A percentile compares a stretch with the other conserved stretches of the same genome.
phyloP scores from a whole-genome alignment of 805 yeast genomes.

The Kluyveromyces nonfermentans region DNA sequence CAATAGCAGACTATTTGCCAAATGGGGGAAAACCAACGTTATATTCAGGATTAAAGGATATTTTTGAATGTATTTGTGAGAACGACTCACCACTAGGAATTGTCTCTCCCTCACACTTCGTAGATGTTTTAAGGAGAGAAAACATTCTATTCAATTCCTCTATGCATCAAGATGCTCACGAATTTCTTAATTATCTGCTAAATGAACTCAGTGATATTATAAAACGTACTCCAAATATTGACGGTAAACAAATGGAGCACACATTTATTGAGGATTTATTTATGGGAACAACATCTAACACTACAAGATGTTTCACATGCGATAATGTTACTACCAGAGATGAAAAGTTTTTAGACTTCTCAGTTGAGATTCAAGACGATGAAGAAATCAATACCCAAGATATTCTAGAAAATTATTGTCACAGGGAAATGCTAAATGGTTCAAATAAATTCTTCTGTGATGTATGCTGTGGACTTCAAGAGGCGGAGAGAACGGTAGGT shows the following conservation, averaged over 20 bases:
- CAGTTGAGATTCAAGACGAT: slow-evolving; percentile 72
- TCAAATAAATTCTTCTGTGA: slow-evolving; percentile 92
- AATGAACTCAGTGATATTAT: slow-evolving; percentile 55
- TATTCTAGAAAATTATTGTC: slow-evolving; percentile 42
- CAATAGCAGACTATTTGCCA: slow-evolving; percentile 36
- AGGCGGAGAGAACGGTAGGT: slow-evolving; percentile 85
- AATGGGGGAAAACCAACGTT: slow-evolving; percentile 36
- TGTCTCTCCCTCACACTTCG: slow-evolving; percentile 68
- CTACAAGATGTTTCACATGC: slow-evolving; percentile 83
- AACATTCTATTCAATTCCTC: slow-evolving; percentile 79
- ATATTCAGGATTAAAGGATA: slow-evolving; percentile 67
- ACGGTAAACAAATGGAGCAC: slow-evolving; percentile 28
- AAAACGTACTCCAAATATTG: slow-evolving; percentile 17
- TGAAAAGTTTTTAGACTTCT: slow-evolving; percentile 79
- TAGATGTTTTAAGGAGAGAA: slow-evolving; percentile 68
- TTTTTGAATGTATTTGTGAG: slow-evolving; percentile 77
- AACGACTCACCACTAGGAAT: slow-evolving; percentile 64
- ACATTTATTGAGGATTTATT: slow-evolving; percentile 63
- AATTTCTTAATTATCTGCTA: slow-evolving; percentile 77
- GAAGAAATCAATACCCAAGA: slow-evolving; percentile 61
- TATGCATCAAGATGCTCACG: slow-evolving; percentile 99
- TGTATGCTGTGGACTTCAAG: slow-evolving; percentile 80
- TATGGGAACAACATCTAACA: slow-evolving; percentile 78
- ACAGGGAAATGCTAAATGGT: slow-evolving; percentile 75
- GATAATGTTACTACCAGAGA: slow-evolving; percentile 73